Percentiles rank a stretch among this genome's conserved stretches.
phyloP scores from a whole-genome alignment of 371 early-diverging fungal genomes.

The Dichotomocladium elegans region DNA sequence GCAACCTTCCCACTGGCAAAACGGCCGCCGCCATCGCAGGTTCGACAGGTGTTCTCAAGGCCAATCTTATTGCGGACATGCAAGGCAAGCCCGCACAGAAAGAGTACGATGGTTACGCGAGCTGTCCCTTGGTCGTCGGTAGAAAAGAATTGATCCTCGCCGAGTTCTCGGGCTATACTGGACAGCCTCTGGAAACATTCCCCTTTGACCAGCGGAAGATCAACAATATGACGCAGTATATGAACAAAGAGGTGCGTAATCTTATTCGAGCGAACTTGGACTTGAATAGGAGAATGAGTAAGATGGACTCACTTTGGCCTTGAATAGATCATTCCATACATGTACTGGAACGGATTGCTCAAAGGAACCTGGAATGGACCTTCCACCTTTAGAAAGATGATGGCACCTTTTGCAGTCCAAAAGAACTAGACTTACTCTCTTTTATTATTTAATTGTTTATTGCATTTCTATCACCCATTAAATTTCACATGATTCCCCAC shows the following conservation, averaged over 20 bases:
- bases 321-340: no score
- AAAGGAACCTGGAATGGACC: no score
- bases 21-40: conserved; percentile 89
- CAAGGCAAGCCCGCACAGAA: conserved; percentile 40
- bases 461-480: no score
- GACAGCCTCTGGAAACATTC: conserved; percentile 81
- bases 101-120: conserved; percentile 81
- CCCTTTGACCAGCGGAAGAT: conserved; percentile 78
- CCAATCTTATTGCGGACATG: conserved; percentile 72
- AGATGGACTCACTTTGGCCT: background rate
- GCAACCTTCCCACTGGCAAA: conserved; percentile 83
- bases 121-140: conserved; percentile 75
- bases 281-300: background rate
- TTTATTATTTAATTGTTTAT: no score
- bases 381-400: no score
- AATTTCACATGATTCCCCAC: no score
- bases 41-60: conserved; percentile 71
- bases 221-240: conserved; percentile 57
- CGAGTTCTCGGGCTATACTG: conserved; percentile 76
- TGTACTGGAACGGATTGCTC: no score
- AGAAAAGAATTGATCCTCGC: conserved; percentile 80
- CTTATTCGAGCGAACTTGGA: background rate
- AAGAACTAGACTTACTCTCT: no score
- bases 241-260: conserved; percentile 67
- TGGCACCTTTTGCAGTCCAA: no score